These are phyloP conservation scores for Sarocladium kiliense DNA, from an alignment of 2,329 filamentous ascomycete genomes.

Conservation along the genomic window DNA sequence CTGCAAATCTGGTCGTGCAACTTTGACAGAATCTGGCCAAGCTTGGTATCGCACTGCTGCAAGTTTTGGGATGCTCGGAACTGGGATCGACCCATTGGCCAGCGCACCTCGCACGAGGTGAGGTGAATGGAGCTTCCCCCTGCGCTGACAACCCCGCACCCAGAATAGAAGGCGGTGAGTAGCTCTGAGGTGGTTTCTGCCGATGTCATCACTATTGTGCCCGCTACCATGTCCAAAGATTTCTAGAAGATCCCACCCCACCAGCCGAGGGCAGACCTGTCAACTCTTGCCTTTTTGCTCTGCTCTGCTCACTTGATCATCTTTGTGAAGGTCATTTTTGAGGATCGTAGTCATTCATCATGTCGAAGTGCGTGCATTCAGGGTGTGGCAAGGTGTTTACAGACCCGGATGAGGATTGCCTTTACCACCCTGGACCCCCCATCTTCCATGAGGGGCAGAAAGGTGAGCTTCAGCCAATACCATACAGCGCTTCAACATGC, in stretches of 20 bases:
- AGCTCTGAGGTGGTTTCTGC: neutral
- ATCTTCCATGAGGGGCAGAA: slow-evolving; percentile 98
- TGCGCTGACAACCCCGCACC: slow-evolving; percentile 3
- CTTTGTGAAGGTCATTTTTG: neutral
- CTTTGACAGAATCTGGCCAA: neutral
- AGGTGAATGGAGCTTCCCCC: neutral
- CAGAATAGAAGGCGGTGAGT: slow-evolving; percentile 27
- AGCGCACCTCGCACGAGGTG: neutral
- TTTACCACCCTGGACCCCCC: slow-evolving; percentile 89
- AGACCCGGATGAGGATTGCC: slow-evolving; percentile 76
- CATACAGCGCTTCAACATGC: neutral
- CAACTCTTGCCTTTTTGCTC: neutral
- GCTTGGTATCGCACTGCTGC: neutral
- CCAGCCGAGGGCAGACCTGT: slow-evolving; percentile 10
- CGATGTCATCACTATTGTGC: slow-evolving; percentile 7
- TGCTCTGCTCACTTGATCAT: neutral
- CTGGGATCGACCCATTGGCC: neutral
- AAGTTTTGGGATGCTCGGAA: neutral
- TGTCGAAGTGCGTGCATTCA: slow-evolving; percentile 93
- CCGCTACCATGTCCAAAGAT: slow-evolving; percentile 14
- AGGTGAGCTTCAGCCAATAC: slow-evolving; percentile 51
- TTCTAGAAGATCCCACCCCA: slow-evolving; percentile 39
- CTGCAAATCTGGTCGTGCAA: slow-evolving; percentile 2
- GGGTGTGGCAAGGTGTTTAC: slow-evolving; percentile 87
- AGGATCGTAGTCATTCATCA: slow-evolving; percentile 24